Evolutionary conservation across 2,329 filamentous ascomycete genomes (phyloP).

Genomic region (Tricladium varicosporioides): DNA sequence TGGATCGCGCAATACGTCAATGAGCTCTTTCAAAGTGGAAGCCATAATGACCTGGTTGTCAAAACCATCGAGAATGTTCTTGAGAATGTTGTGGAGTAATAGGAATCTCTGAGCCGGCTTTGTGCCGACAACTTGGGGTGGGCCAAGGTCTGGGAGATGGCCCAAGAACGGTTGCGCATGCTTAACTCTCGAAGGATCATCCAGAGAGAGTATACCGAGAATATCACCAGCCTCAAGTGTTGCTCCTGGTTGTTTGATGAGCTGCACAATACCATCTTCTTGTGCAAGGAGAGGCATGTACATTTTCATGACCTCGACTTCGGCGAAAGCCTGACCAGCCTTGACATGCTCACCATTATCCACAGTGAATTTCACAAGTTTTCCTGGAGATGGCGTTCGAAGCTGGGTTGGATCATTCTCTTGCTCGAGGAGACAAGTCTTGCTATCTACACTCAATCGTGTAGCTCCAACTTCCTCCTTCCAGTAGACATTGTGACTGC

Average conservation of each 20-base stretch:
- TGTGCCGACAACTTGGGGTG: conserved; percentile 81
- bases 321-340: conserved; percentile 89
- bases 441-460: conserved; percentile 92
- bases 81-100: conserved; percentile 72
- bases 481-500: conserved; percentile 99
- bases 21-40: conserved; percentile 77
- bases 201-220: conserved; percentile 91
- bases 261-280: conserved; percentile 93
- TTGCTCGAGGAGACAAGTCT: conserved; percentile 96
- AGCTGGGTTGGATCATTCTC: conserved; percentile 99
- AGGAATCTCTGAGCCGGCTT: conserved; percentile 90
- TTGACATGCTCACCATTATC: conserved; percentile 93
- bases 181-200: conserved; percentile 95
- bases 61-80: conserved; percentile 87
- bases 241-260: conserved; percentile 99
- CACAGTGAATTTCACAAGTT: conserved; percentile 96
- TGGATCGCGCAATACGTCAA: conserved; percentile 84
- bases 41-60: conserved; percentile 98
- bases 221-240: conserved; percentile 97
- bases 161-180: conserved; percentile 92
- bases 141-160: conserved; percentile 82
- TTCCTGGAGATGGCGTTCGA: conserved; percentile 89
- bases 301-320: conserved; percentile 99
- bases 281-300: conserved; percentile 97
- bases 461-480: conserved; percentile 97